Percentiles rank a stretch among this genome's conserved stretches.
Evolutionary conservation across 1,139 yeast genomes (phyloP).

Genomic region (Taiozyma sp.): DNA sequence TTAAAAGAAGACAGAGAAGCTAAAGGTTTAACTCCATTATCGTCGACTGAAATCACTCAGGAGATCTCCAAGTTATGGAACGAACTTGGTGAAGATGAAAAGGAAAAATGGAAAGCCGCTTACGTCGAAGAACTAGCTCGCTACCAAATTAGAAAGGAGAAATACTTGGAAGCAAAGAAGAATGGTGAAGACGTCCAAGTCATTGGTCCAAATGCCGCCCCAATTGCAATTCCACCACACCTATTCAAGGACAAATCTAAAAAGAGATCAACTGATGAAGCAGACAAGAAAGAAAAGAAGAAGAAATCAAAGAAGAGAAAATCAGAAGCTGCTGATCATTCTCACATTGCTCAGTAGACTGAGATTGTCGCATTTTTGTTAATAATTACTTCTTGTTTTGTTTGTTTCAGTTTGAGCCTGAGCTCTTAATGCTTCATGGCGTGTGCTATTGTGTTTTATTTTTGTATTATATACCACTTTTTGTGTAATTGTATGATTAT

Average conservation of each 20-base stretch:
- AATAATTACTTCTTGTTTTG: neutral
- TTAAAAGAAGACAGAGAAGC: slow-evolving; percentile 62
- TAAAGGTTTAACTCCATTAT: slow-evolving; percentile 55
- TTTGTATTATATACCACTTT: neutral
- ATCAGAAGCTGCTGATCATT: slow-evolving; percentile 11
- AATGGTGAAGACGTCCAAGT: slow-evolving; percentile 29
- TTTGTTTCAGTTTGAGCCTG: neutral
- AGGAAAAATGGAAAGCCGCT: slow-evolving; percentile 70
- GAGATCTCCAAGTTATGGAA: slow-evolving; percentile 80
- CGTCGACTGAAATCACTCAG: slow-evolving; percentile 74
- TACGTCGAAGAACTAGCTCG: slow-evolving; percentile 60
- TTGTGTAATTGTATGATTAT: neutral
- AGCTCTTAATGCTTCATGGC: neutral
- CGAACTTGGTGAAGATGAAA: slow-evolving; percentile 59
- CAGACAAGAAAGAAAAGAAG: slow-evolving; percentile 38
- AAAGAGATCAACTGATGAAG: slow-evolving; percentile 24
- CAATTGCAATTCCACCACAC: slow-evolving; percentile 32
- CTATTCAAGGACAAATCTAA: slow-evolving; percentile 24
- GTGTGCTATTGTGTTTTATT: neutral
- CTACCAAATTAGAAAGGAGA: slow-evolving; percentile 62
- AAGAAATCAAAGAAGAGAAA: slow-evolving; percentile 38
- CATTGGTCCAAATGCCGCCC: slow-evolving; percentile 32
- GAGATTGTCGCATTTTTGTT: neutral
- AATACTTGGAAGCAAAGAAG: slow-evolving; percentile 52
- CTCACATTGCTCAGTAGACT: neutral